Evolutionary conservation across 2,329 filamentous ascomycete species (phyloP), one percentile per base, ranked within the genome.

Genomic region (Zymoseptoria pseudotritici): DNA sequence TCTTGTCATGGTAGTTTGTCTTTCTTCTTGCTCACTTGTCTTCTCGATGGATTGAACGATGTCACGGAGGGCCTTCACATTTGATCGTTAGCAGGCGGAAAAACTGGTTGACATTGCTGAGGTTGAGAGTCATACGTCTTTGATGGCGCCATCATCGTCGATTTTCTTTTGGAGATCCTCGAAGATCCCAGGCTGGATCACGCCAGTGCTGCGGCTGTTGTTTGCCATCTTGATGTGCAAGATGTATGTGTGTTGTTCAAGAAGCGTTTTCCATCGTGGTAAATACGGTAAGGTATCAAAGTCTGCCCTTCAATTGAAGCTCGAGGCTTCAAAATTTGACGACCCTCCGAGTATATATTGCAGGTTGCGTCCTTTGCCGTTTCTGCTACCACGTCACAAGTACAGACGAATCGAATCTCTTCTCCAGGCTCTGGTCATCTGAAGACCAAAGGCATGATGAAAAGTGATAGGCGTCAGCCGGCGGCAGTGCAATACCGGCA

Each of bases 101-200:
- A 26, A 26, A 50, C 55, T 19, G 7, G 22, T 26, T 56, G n/a
- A 20, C 36, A 17, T 53, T 50, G 21, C 20, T 29, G 26, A 46
- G 17, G 36, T n/a, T 6, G 36, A 46, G 4, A n/a, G 7, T n/a
- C 57, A 19, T 59, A 86, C 84, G 72, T 97, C 93, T 70, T 90
- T 86, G 58, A 96, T 86, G 58, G 83, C 80, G 8, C 85, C 82
- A 73, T 97, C 94, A 74, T 95, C 88, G 68, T 97, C 94, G 69
- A 97, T 90, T 75, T 92, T 92, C 61, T 83, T 79, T 76, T 97
- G 93, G 63, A 99, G 86, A 68, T 88, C 83, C 71, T 91, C 85
- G 76, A 97, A 97, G 74, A 97, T 71, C 8, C 76, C 75, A 2
- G 76, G 74, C 22, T 76, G 73, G 36, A 76, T 75, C 21, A 73